Percentiles rank a stretch among this genome's conserved stretches.
phyloP scores from a whole-genome alignment of 352 stramenopile species.

The Elongisporangium anandrum region DNA sequence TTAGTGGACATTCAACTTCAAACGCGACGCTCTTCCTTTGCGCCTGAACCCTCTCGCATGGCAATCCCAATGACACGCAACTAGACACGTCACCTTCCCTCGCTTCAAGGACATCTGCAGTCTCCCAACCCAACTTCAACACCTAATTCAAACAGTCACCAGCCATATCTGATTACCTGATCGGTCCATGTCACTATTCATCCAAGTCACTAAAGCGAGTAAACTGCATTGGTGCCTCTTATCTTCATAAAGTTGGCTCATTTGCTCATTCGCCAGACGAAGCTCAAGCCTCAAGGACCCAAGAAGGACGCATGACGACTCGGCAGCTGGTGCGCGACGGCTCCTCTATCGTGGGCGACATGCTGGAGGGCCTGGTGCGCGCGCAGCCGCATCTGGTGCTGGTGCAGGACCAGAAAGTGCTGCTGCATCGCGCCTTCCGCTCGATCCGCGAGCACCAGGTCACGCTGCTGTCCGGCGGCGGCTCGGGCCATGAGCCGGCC shows the following conservation, averaged over 20 bases:
- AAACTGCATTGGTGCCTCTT: background rate
- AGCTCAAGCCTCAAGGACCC: background rate
- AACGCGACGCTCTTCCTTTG: background rate
- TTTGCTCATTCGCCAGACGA: slow-evolving; percentile 1
- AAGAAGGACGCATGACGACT: slow-evolving; percentile 12
- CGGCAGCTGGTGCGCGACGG: slow-evolving; percentile 52
- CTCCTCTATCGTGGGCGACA: slow-evolving; percentile 60
- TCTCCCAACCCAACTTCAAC: background rate
- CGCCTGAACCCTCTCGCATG: no score
- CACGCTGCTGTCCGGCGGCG: slow-evolving; percentile 71
- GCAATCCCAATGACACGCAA: background rate
- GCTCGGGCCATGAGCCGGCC: slow-evolving; percentile 92
- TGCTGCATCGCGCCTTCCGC: slow-evolving; percentile 71
- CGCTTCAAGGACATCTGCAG: background rate
- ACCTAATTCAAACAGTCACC: background rate
- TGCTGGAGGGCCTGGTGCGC: slow-evolving; percentile 70
- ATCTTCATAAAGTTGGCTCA: background rate
- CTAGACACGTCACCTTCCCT: background rate
- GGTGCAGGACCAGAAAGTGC: slow-evolving; percentile 48
- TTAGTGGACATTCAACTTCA: background rate
- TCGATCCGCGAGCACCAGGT: slow-evolving; percentile 63
- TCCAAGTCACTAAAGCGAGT: background rate
- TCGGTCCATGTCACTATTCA: background rate
- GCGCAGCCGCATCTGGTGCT: slow-evolving; percentile 68
- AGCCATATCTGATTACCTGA: background rate